Evolutionary conservation across 306 rosid species (phyloP).

Genomic region (Cucumis hystrix): DNA sequence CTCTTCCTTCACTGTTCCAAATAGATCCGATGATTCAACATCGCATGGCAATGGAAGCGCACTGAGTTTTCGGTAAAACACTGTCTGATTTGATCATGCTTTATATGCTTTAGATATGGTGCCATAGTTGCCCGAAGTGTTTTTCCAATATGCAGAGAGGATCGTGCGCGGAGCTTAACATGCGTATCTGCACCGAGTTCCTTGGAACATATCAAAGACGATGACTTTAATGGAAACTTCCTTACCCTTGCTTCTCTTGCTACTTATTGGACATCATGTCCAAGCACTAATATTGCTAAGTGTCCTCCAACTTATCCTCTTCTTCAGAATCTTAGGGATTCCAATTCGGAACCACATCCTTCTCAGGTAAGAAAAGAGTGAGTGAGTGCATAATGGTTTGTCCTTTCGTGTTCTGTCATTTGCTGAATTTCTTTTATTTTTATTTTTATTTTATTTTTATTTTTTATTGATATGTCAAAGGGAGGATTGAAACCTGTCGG

Average conservation of each 20-base stretch:
- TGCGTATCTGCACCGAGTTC: background rate
- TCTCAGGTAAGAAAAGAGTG: background rate
- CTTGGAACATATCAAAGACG: background rate
- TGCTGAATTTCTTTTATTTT: background rate
- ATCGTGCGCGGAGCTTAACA: background rate
- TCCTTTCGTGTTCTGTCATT: background rate
- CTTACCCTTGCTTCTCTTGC: background rate
- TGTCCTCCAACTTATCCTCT: background rate
- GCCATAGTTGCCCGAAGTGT: background rate
- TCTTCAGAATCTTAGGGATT: background rate
- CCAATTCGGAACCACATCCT: background rate
- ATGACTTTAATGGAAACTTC: background rate
- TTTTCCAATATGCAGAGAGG: background rate
- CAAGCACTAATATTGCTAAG: background rate
- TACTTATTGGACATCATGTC: background rate
- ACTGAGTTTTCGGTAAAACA: slow-evolving; percentile 2
- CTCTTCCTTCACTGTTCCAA: slow-evolving; percentile 19
- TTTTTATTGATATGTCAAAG: slow-evolving; percentile 15
- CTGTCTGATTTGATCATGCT: slow-evolving; percentile 11
- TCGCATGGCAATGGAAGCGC: background rate
- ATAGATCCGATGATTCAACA: slow-evolving; percentile 23
- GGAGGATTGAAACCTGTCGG: background rate
- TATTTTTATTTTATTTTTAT: too few species aligned
- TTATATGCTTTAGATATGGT: background rate
- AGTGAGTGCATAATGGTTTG: background rate